Evolutionary conservation across 1,139 yeast species (phyloP).

Genomic region (Hansenula sp.): DNA sequence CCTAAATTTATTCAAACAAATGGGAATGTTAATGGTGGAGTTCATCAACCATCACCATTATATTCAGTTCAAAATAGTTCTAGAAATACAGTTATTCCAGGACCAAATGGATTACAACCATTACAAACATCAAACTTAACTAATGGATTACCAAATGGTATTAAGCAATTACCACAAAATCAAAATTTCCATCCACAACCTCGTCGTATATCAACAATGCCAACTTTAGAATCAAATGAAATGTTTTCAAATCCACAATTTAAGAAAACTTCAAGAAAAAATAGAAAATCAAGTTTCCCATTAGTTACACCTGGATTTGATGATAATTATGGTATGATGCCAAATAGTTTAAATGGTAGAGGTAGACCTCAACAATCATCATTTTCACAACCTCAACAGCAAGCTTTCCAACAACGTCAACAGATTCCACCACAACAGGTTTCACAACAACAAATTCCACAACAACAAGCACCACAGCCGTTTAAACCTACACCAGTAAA

Average conservation of each 20-base stretch:
- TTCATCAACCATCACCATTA: conserved; percentile 1
- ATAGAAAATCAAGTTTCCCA: conserved; percentile 20
- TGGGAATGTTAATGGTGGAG: conserved; percentile 6
- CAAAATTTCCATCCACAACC: conserved; percentile 7
- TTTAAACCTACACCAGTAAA: conserved; percentile 1
- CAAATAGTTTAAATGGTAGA: neutral
- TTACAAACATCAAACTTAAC: conserved; percentile 1
- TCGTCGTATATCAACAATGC: conserved; percentile 21
- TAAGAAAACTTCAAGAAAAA: conserved; percentile 23
- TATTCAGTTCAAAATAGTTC: conserved; percentile 1
- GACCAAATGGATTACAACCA: conserved; percentile 4
- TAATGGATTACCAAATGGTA: conserved; percentile 1
- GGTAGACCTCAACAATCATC: conserved; percentile 2
- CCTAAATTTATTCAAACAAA: conserved; percentile 10
- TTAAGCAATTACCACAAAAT: neutral
- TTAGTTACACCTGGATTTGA: conserved; percentile 1
- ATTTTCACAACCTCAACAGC: conserved; percentile 2
- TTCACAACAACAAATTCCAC: neutral
- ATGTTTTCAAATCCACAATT: conserved; percentile 13
- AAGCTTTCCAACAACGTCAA: neutral
- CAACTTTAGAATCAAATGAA: conserved; percentile 12
- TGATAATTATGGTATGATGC: conserved; percentile 1
- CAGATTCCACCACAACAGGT: neutral
- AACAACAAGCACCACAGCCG: neutral
- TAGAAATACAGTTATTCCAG: conserved; percentile 1